These are phyloP conservation scores for Candida ulmi DNA, from an alignment of 805 yeast genomes.

Conservation along the genomic window DNA sequence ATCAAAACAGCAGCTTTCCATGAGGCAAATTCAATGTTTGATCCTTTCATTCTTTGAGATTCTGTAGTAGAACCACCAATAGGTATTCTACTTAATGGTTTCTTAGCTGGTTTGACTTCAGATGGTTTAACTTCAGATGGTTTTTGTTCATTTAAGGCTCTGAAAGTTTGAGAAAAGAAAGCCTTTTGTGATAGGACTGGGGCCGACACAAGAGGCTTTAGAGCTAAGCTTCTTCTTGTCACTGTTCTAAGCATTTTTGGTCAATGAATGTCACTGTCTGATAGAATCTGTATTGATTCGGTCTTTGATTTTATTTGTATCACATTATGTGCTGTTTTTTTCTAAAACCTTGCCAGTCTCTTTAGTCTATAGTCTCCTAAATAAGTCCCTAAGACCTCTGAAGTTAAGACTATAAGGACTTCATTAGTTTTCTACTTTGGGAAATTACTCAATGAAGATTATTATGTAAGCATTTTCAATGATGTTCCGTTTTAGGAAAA, in stretches of 20 bases:
- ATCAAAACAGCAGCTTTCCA: slow-evolving; percentile 80
- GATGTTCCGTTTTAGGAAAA: slow-evolving; percentile 18
- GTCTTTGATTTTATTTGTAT: too few relatives aligned
- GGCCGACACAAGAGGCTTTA: too few relatives aligned
- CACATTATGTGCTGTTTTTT: too few relatives aligned
- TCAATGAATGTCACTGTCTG: too few relatives aligned
- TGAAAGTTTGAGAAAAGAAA: slow-evolving; percentile 15
- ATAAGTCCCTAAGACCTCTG: background rate
- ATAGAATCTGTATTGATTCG: too few relatives aligned
- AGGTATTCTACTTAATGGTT: slow-evolving; percentile 78
- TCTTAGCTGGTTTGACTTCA: slow-evolving; percentile 23
- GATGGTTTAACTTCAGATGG: slow-evolving; percentile 7
- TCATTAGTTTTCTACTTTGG: background rate
- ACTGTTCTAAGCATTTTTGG: background rate
- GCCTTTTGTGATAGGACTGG: background rate
- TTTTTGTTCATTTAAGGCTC: slow-evolving; percentile 11
- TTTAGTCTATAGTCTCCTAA: too few relatives aligned
- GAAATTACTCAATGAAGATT: too few relatives aligned
- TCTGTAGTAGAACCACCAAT: slow-evolving; percentile 51
- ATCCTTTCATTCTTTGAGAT: slow-evolving; percentile 28
- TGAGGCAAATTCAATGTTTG: slow-evolving; percentile 64
- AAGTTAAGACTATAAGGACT: too few relatives aligned
- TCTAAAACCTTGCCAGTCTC: too few relatives aligned
- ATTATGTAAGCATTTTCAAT: too few relatives aligned
- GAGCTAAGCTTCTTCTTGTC: background rate